Base-by-base conservation (phyloP, 176 grass and related monocot genomes). In the Juncus inflexus region DNA sequence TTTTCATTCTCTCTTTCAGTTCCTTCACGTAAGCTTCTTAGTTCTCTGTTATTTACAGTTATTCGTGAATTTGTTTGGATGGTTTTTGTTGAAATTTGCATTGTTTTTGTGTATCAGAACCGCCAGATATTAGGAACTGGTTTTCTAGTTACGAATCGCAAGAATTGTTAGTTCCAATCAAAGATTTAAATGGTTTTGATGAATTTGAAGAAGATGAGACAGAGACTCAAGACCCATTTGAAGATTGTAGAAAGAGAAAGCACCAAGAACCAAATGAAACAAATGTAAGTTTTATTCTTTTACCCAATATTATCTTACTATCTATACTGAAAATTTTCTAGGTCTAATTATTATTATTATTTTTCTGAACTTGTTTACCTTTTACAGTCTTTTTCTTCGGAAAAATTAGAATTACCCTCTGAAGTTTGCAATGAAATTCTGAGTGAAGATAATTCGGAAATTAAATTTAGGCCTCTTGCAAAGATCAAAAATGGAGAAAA, bases 91-190 rank as follows among this genome's bases (percentile, higher is more conserved):
- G 42, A 63, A 16, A 9, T 13, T 37, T 0, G 53, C 10, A 3
- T 52, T 60, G 66, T 68, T 40, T 47, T 47, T 47, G 9, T 9
- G 9, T 47, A 47, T 78, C 84, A 96, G 91, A 90, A 77, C 91
- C 87, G 11, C 84, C 81, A 50, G 87, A 90, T 63, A 83, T 96
- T 66, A 80, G 66, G 50, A 90, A 96, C 37, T 96, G 91, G 91
- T 90, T 96, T 75, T 70, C 81, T 15, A 85, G 91, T 67, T 96
- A 96, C 42, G 73, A 78, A 60, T 96, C 67, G 53, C 37, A 70
- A 58, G 37, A 58, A 58, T 12, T 12, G 0, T 2, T 79, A 3
- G 78, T 90, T 51, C 87, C 86, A 0, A 79, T 53, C 15, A 77
- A 83, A 13, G 64, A 61, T 41, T 43, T 62, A 2, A 55, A 85